These are phyloP conservation scores for Irpex sp. DNA, from an alignment of 1,284 basidiomycete species.

Conservation along the genomic window DNA sequence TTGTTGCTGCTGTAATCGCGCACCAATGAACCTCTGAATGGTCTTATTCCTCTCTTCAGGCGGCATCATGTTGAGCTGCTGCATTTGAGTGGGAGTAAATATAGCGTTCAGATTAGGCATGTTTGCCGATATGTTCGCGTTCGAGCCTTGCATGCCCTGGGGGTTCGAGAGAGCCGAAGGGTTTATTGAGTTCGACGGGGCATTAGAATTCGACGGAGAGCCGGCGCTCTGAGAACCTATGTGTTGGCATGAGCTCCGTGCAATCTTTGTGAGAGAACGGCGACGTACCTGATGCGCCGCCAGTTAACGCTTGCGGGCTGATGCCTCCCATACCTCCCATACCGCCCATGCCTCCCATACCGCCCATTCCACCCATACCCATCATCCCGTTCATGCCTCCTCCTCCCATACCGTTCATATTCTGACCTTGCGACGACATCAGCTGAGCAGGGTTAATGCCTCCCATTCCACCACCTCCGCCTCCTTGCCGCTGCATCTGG, in stretches of 20 bases:
- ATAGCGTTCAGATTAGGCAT: not conserved
- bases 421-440: not conserved
- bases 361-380: slow-evolving; percentile 6
- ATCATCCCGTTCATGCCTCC: slow-evolving; percentile 4
- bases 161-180: not conserved
- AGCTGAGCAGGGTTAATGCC: slow-evolving; percentile 13
- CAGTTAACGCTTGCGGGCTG: slow-evolving; percentile 1
- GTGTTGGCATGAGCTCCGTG: not conserved
- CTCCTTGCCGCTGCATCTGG: not conserved
- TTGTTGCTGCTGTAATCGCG: not conserved
- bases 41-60: not conserved
- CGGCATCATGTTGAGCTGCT: slow-evolving; percentile 1
- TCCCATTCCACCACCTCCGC: slow-evolving; percentile 1
- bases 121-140: not conserved
- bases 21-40: not conserved
- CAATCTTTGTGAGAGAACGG: not conserved
- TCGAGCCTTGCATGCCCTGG: not conserved
- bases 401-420: slow-evolving; percentile 5
- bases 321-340: slow-evolving; percentile 8
- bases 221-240: not conserved
- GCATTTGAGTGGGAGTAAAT: not conserved
- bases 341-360: slow-evolving; percentile 8
- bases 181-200: not conserved
- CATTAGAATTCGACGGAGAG: not conserved
- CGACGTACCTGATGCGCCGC: not conserved